Evolutionary conservation across 805 yeast genomes (phyloP), one percentile per base, ranked within the genome.

Genomic region (Ogataea saltuana): DNA sequence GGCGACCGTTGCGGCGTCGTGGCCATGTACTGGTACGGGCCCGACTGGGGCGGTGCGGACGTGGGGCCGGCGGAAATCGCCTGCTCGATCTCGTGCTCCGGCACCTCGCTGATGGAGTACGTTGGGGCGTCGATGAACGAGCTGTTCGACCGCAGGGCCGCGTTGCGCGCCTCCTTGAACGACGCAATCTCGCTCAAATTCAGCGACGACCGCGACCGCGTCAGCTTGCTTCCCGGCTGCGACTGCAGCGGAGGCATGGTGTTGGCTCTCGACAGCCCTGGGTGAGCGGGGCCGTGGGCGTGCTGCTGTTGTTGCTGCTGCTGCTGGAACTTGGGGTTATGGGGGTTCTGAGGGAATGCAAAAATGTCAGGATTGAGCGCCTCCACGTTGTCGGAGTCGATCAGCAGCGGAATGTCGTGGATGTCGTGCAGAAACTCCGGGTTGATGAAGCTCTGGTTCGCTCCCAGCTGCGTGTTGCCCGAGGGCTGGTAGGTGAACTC

Each of bases 161-260:
- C 62, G n/a, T 53, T 59, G 30, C 54, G 55, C 7, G 59, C 62
- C 44, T 62, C 67, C 44, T 59, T 63, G 19, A 59, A 57, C 16
- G 58, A 53, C n/a, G 81, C 77, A 44, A 76, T 75, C 21, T 76
- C 70, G n/a, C 81, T 74, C 40, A 80, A 62, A 54, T 79, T 79
- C 25, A 75, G 67, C 7, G 79, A 70, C 3, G 81, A 76, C 45
- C 73, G 72, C 8, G 83, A 76, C 46, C 72, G 62, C 43, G 61
- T 67, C 12, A 63, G 42, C 26, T 53, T 51, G 3, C 50, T 29
- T 9, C 48, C 39, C 5, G 40, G 39, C 22, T 35, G 46, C 8
- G 45, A 33, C 15, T 30, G 46, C 54, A 30, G 43, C 17, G 42
- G 48, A 21, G 44, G 56, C 52, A 42, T 42, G 23, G 51, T 44